Percentiles rank a stretch among this genome's conserved stretches.
Evolutionary conservation across 2,329 filamentous ascomycete genomes (phyloP).

Genomic region (Cladosporium halotolerans): DNA sequence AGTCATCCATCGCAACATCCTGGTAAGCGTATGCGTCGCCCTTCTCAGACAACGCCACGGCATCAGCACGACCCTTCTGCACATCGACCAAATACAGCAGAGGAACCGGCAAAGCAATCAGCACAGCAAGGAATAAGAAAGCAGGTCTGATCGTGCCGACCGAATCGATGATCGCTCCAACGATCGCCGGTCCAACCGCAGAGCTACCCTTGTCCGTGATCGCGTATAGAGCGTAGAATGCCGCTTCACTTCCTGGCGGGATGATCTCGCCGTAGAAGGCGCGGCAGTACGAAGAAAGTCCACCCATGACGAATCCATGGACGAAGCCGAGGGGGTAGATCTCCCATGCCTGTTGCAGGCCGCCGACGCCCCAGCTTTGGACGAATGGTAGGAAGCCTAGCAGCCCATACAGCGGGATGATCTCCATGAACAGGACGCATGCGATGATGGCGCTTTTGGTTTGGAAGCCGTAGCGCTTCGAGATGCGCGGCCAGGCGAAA

Average conservation of each 20-base stretch:
- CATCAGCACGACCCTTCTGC: slow-evolving; percentile 43
- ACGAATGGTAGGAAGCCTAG: slow-evolving; percentile 76
- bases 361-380: slow-evolving; percentile 63
- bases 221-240: slow-evolving; percentile 89
- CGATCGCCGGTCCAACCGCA: slow-evolving; percentile 83
- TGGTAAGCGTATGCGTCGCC: background rate
- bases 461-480: slow-evolving; percentile 57
- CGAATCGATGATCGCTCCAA: slow-evolving; percentile 77
- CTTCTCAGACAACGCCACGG: slow-evolving; percentile 18
- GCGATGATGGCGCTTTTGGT: slow-evolving; percentile 79
- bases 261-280: slow-evolving; percentile 86
- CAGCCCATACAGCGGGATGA: slow-evolving; percentile 84
- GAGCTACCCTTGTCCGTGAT: slow-evolving; percentile 94
- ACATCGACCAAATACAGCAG: slow-evolving; percentile 76
- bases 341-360: slow-evolving; percentile 82
- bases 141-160: slow-evolving; percentile 46
- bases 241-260: slow-evolving; percentile 82
- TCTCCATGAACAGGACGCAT: slow-evolving; percentile 77
- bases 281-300: slow-evolving; percentile 80
- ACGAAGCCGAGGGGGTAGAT: slow-evolving; percentile 83
- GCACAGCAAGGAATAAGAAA: slow-evolving; percentile 75
- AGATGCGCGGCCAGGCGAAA: slow-evolving; percentile 77
- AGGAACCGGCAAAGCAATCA: slow-evolving; percentile 72
- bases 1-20: slow-evolving; percentile 6
- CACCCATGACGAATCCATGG: slow-evolving; percentile 84